These are phyloP conservation scores for Arachnopeziza araneosa DNA, from an alignment of 2,329 filamentous ascomycete species.

Conservation along the genomic window DNA sequence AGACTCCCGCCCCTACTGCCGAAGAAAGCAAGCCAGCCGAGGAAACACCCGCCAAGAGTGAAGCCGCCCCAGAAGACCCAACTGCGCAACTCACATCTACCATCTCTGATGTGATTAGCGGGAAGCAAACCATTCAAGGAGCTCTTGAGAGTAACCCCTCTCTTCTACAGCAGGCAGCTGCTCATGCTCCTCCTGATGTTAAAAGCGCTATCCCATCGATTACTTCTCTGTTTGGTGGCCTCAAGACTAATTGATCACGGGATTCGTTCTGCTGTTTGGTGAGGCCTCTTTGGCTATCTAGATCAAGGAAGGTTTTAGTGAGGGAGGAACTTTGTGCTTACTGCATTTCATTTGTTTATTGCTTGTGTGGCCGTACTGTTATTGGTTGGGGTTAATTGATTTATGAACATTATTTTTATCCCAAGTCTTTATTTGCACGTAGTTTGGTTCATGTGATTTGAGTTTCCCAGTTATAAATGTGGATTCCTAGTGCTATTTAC, in stretches of 20 bases:
- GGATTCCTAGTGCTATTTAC: too few species aligned
- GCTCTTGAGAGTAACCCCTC: not conserved
- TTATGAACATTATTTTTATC: too few species aligned
- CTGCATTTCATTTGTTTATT: not conserved
- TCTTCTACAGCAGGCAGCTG: not conserved
- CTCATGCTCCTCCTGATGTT: not conserved
- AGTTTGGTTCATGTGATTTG: not conserved
- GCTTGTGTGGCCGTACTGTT: not conserved
- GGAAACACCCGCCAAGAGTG: not conserved
- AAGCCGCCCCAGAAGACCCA: not conserved
- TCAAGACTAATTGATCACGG: not conserved
- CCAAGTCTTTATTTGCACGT: too few species aligned
- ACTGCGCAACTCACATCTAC: not conserved
- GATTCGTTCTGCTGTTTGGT: not conserved
- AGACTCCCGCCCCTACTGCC: not conserved
- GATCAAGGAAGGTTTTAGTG: not conserved
- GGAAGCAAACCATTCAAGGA: not conserved
- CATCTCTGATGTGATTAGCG: not conserved
- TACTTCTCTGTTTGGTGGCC: not conserved
- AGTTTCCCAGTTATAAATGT: too few species aligned
- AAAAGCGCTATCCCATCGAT: too few species aligned
- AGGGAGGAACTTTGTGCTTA: not conserved
- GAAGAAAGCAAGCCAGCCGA: not conserved
- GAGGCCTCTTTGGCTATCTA: not conserved
- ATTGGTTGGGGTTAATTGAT: not conserved